These are phyloP conservation scores for Hymenoscyphus fraxineus DNA, from an alignment of 2,329 filamentous ascomycete species.

Conservation along the genomic window DNA sequence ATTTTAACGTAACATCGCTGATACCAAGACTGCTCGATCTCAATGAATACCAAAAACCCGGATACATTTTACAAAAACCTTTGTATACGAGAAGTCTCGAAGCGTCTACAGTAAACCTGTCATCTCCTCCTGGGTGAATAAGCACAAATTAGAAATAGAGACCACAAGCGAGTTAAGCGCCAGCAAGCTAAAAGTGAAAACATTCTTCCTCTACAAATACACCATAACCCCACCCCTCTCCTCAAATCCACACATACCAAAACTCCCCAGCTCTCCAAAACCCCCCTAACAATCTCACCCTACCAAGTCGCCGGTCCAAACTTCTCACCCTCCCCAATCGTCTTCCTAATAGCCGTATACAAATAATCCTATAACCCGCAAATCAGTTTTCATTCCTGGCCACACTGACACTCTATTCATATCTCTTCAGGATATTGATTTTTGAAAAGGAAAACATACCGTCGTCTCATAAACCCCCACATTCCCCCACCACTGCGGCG, in stretches of 20 bases:
- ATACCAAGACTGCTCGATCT: no score
- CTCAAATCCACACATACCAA: background rate
- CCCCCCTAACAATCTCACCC: background rate
- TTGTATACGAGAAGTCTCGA: no score
- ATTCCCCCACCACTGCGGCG: conserved; percentile 70
- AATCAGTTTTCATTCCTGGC: background rate
- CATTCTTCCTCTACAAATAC: no score
- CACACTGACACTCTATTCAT: background rate
- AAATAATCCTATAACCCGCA: conserved; percentile 12
- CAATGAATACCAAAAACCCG: no score
- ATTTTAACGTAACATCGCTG: no score
- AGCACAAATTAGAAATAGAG: no score
- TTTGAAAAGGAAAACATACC: conserved; percentile 41
- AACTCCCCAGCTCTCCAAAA: background rate
- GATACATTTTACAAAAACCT: no score
- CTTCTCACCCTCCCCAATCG: conserved; percentile 49
- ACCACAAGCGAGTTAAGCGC: no score
- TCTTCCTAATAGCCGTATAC: conserved; percentile 50
- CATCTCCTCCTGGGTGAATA: no score
- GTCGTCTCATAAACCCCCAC: conserved; percentile 54
- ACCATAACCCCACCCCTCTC: no score
- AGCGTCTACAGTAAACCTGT: no score
- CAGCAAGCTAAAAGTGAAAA: no score
- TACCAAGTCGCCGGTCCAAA: conserved; percentile 59
- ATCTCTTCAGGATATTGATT: background rate